Percentiles rank a stretch among this genome's conserved stretches.
Conservation (phyloP, 352 stramenopile species). For the Phytopythium sindhum region DNA sequence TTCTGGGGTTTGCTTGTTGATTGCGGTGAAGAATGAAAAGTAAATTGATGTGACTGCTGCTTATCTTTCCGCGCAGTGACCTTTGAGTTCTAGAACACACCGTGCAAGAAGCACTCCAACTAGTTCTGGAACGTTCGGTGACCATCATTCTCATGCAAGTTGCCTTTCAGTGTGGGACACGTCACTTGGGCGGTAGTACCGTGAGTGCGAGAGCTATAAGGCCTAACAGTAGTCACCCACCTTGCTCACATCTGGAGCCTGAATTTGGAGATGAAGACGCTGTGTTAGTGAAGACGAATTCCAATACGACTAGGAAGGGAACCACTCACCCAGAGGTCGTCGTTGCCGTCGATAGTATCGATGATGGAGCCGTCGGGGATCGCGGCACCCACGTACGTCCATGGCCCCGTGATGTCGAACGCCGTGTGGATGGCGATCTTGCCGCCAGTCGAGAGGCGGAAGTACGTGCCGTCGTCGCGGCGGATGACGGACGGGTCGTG, state of each 20-base stretch:
- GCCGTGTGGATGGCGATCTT: conserved; percentile 50
- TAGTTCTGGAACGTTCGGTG: too few relatives aligned
- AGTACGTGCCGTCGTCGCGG: conserved; percentile 46
- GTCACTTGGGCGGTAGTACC: too few relatives aligned
- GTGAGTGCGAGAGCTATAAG: too few relatives aligned
- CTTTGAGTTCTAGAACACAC: too few relatives aligned
- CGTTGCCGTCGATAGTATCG: conserved; percentile 37
- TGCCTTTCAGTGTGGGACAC: too few relatives aligned
- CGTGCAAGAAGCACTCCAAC: too few relatives aligned
- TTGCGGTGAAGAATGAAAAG: too few relatives aligned
- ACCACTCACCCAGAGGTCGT: conserved; percentile 35
- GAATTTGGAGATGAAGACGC: conserved; percentile 11
- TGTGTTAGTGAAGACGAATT: not conserved
- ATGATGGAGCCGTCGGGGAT: conserved; percentile 41
- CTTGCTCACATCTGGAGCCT: conserved; percentile 43
- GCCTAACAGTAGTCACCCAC: conserved; percentile 51
- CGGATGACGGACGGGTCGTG: conserved; percentile 55
- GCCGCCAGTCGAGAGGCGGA: conserved; percentile 49
- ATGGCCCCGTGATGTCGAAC: conserved; percentile 32
- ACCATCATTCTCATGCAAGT: too few relatives aligned
- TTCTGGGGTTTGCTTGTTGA: too few relatives aligned
- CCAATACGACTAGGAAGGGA: not conserved
- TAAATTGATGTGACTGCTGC: too few relatives aligned
- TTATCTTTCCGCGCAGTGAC: too few relatives aligned
- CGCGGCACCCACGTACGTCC: conserved; percentile 38